Base-by-base conservation (phyloP, 192 early-diverging fungal genomes). In the Linnemannia elongata region DNA sequence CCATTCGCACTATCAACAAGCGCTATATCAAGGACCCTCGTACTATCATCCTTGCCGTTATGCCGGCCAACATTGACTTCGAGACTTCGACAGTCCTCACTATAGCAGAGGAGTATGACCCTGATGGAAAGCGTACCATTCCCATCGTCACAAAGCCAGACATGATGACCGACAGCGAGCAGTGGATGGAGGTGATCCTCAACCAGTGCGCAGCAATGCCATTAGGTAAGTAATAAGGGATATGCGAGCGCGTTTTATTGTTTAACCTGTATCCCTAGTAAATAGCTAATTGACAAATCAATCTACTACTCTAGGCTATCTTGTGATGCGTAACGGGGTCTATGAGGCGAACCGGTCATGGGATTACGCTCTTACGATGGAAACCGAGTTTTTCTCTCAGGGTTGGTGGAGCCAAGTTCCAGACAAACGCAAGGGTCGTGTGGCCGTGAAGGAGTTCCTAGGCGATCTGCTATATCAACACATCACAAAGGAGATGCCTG, bases 101-200 rank as follows among this genome's bases (percentile, higher is more conserved):
- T 3, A 49, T 30, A 3, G 52, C 69, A 3, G 38, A 20, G 0
- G 33, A 9, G 8, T 10, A 36, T n/a, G 77, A 79, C 52, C 52
- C 69, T 13, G 45, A 73, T 5, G 78, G 78, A n/a, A 57, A 57
- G 9, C 74, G 80, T 18, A 82, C 80, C 49, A 57, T 76, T 41
- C 68, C 80, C 4, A 76, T 82, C 27, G 74, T 82, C 63, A 82
- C 80, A 36, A 76, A 82, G 49, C 42, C 52, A 3, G 80, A 76
- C 66, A 75, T 4, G 20, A 10, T 6, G 74, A 27, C n/a, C 27
- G 57, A 4, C 68, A 30, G 27, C 41, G 52, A 6, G 69, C n/a
- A 57, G 6, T 71, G 45, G 73, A 44, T 82, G 8, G 39, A 75
- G 24, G 47, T 57, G 5, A 13, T 82, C 12, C 44, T 57, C 47